phyloP scores from a whole-genome alignment of 257 asterid species.

The Forsythia suspensa region DNA sequence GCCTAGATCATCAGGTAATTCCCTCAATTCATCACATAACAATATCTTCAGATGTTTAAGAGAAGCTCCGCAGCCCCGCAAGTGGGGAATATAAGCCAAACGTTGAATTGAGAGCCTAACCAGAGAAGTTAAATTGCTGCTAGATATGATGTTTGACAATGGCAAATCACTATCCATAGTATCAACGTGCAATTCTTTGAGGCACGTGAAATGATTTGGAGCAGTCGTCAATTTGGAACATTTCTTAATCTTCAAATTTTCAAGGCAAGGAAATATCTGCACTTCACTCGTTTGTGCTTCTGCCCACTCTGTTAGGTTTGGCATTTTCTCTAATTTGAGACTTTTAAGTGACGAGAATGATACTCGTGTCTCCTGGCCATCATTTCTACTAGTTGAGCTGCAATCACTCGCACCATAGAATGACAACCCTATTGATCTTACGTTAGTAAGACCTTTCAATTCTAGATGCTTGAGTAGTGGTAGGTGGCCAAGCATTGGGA shows the following conservation, averaged over 20 bases:
- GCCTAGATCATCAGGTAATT: background rate
- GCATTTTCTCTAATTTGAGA: conserved; percentile 1
- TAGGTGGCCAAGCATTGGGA: conserved; percentile 34
- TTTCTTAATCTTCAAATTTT: background rate
- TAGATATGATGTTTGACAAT: conserved; percentile 12
- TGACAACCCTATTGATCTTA: conserved; percentile 15
- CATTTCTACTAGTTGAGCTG: background rate
- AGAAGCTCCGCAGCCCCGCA: background rate
- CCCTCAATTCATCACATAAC: background rate
- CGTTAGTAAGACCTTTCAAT: background rate
- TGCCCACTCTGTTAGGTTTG: conserved; percentile 21
- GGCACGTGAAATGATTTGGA: conserved; percentile 34
- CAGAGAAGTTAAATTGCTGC: conserved; percentile 14
- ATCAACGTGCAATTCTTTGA: background rate
- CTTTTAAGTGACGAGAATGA: conserved; percentile 25
- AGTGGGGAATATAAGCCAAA: conserved; percentile 10
- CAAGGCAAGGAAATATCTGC: conserved; percentile 24
- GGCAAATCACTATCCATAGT: background rate
- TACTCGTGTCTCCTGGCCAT: background rate
- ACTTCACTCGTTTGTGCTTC: background rate
- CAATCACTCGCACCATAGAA: conserved; percentile 20
- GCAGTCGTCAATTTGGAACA: conserved; percentile 18
- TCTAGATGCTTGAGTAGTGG: conserved; percentile 18
- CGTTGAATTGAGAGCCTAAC: background rate
- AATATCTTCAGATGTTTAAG: background rate